Evolutionary conservation across 164 flowering plant species (phyloP), one percentile per base, ranked within the genome.

Genomic region (Euptelea pleiosperma): DNA sequence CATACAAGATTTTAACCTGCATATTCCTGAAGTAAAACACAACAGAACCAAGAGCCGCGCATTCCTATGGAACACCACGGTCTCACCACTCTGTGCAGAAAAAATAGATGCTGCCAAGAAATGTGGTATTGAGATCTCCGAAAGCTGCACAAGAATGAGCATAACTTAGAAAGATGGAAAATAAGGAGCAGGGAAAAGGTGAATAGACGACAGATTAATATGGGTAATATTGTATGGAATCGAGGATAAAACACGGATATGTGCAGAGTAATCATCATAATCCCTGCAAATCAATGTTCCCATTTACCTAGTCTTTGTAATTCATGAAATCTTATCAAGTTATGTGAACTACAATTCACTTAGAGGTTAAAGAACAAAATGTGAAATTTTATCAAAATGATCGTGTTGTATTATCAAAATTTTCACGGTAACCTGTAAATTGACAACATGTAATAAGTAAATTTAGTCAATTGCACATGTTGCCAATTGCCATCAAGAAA

Each of bases 61-160:
- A 70, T 88, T 91, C 52, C 76, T 57, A 36, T 68, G 77, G 58
- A 91, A 91, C 53, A 83, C 80, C 26, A 66, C 37, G 16, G 78
- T 60, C 33, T 82, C 70, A 24, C 81, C 75, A 72, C 81, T 78
- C 64, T 91, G 89, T 18, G 96, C 98, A 4, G 98, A 62, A 59
- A 91, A 91, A 25, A 91, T 85, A 6, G 98, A 82, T 14, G 94
- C 98, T 41, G 96, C 81, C 75, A 91, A 69, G 77, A 52, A 88
- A 77, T 88, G 87, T 36, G 98, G 96, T 59, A 86, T 82, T 21
- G 91, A 83, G 31, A 91, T 86, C 81, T 91, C 98, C 4, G 90
- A 77, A 60, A 86, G 68, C 90, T 84, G 80, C 68, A 66, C 42
- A 10, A 40, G 57, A 29, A 54, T 43, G 15, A 70, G 28, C 28